Percentiles rank a stretch among this genome's conserved stretches.
phyloP scores from a whole-genome alignment of 129 eudicot species.

The Dittrichia graveolens region DNA sequence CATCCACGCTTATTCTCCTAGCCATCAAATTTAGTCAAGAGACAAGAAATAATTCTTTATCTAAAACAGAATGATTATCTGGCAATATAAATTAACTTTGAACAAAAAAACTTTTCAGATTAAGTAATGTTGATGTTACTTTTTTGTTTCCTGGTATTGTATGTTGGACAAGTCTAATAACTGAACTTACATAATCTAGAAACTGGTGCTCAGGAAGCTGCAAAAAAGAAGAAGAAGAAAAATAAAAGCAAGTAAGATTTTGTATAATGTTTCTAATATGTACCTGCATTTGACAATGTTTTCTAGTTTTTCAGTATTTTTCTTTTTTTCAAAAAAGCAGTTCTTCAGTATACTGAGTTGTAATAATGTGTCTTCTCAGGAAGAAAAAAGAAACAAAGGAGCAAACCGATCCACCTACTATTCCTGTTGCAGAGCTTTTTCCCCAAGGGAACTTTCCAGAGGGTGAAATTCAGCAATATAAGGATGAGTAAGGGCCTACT shows the following conservation, averaged over 20 bases:
- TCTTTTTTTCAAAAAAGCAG: background rate
- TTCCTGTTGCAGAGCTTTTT: slow-evolving; percentile 78
- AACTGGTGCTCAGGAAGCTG: slow-evolving; percentile 55
- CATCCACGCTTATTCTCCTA: background rate
- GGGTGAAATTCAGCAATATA: slow-evolving; percentile 98
- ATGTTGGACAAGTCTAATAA: slow-evolving; percentile 8
- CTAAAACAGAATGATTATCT: background rate
- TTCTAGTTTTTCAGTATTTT: background rate
- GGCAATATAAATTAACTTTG: background rate
- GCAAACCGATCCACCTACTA: slow-evolving; percentile 96
- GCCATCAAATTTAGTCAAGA: background rate
- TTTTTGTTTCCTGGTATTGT: background rate
- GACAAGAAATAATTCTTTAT: background rate
- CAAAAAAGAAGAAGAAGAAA: slow-evolving; percentile 98
- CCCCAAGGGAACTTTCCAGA: slow-evolving; percentile 94
- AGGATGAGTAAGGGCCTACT: slow-evolving; percentile 69
- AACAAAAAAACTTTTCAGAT: background rate
- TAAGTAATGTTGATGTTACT: background rate
- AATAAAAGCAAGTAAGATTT: slow-evolving; percentile 88
- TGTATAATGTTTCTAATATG: background rate
- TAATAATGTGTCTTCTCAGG: slow-evolving; percentile 47
- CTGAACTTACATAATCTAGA: slow-evolving; percentile 27
- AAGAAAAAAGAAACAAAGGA: slow-evolving; percentile 79
- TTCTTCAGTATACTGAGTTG: background rate
- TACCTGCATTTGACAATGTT: slow-evolving; percentile 26